Conservation (phyloP, 257 asterid genomes). For the Dorcoceras hygrometricum region DNA sequence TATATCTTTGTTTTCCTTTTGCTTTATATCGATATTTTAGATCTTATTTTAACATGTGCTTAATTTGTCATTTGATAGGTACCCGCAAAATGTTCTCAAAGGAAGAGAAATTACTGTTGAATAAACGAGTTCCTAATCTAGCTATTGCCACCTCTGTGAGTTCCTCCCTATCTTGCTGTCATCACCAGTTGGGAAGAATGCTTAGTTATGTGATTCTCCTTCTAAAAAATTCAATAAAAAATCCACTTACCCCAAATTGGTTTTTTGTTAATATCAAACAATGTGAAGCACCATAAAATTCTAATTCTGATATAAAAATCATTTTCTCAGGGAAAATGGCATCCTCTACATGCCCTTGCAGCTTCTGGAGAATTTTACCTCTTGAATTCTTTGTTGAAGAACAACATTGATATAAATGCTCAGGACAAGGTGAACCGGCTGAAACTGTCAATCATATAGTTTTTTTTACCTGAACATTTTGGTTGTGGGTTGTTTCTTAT, state of each 20-base stretch:
- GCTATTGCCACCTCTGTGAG: conserved; percentile 80
- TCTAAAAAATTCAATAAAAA: neutral
- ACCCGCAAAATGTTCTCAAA: conserved; percentile 60
- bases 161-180: conserved; percentile 14
- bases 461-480: conserved; percentile 9
- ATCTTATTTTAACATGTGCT: conserved; percentile 17
- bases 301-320: conserved; percentile 23
- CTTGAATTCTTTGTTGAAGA: conserved; percentile 63
- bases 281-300: neutral
- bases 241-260: neutral
- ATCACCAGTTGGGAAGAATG: neutral
- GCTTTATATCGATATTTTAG: conserved; percentile 13
- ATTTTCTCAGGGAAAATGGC: conserved; percentile 77
- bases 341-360: conserved; percentile 82
- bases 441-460: conserved; percentile 9
- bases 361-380: conserved; percentile 90
- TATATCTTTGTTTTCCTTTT: neutral
- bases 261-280: neutral
- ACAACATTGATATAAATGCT: conserved; percentile 59
- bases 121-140: conserved; percentile 70
- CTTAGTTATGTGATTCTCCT: neutral
- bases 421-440: conserved; percentile 62
- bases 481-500: conserved; percentile 1
- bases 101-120: conserved; percentile 66
- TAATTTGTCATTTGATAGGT: conserved; percentile 41